phyloP scores from a whole-genome alignment of 2,329 filamentous ascomycete genomes.

The Neofusicoccum sp. region DNA sequence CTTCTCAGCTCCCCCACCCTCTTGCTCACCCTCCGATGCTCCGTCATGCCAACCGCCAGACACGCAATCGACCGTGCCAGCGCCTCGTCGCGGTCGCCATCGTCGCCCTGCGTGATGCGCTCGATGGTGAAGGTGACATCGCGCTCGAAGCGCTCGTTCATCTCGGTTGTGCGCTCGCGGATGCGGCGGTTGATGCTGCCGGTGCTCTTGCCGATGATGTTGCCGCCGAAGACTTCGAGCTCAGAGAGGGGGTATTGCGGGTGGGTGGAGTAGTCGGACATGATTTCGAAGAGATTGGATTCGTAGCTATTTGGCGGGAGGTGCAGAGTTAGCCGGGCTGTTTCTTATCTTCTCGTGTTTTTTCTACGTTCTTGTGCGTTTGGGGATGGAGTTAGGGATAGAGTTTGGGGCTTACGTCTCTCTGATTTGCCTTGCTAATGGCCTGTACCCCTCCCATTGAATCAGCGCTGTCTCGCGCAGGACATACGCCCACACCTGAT shows the following conservation, averaged over 20 bases:
- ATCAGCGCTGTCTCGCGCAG: conserved; percentile 41
- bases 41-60: conserved; percentile 46
- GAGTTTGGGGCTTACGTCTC: conserved; percentile 44
- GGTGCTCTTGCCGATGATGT: conserved; percentile 56
- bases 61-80: conserved; percentile 56
- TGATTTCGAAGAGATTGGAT: conserved; percentile 51
- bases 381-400: background rate
- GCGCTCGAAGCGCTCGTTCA: conserved; percentile 45
- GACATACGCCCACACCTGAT: conserved; percentile 45
- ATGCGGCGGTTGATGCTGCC: conserved; percentile 37
- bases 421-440: conserved; percentile 47
- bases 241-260: conserved; percentile 35
- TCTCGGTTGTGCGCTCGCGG: conserved; percentile 34
- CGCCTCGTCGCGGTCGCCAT: conserved; percentile 41
- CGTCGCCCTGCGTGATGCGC: conserved; percentile 47
- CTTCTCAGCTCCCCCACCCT: conserved; percentile 46
- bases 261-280: conserved; percentile 41
- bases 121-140: conserved; percentile 46
- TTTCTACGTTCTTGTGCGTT: background rate
- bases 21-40: conserved; percentile 33
- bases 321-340: conserved; percentile 28
- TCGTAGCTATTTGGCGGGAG: conserved; percentile 51
- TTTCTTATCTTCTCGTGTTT: conserved; percentile 23
- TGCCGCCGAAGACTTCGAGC: conserved; percentile 57
- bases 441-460: conserved; percentile 43